Evolutionary conservation across 75 land plant genomes (phyloP).

Genomic region (Isoetes taiwanensis): DNA sequence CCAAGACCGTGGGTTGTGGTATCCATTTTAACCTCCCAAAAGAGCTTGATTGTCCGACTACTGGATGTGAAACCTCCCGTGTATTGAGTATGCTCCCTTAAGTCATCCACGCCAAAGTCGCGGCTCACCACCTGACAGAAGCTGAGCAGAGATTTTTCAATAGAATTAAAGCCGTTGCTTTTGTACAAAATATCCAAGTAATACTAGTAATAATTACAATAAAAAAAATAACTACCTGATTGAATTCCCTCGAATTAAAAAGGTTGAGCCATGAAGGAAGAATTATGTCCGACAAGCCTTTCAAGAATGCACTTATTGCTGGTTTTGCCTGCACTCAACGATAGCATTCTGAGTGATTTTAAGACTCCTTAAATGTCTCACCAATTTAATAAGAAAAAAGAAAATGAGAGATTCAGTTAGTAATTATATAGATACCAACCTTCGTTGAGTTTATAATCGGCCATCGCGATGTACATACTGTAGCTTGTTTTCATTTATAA

Average conservation of each 20-base stretch:
- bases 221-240: slow-evolving; percentile 45
- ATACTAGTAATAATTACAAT: neutral
- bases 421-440: too few relatives aligned
- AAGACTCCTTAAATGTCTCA: too few relatives aligned
- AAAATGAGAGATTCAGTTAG: too few relatives aligned
- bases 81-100: slow-evolving; percentile 59
- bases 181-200: slow-evolving; percentile 4
- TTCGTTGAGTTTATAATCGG: slow-evolving; percentile 91
- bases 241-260: slow-evolving; percentile 89
- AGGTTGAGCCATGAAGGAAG: slow-evolving; percentile 81
- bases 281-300: slow-evolving; percentile 74
- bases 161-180: neutral
- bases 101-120: slow-evolving; percentile 81
- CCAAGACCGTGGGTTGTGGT: neutral
- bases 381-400: too few relatives aligned
- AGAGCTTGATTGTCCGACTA: slow-evolving; percentile 72
- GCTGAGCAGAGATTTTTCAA: slow-evolving; percentile 20
- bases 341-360: too few relatives aligned
- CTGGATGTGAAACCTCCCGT: slow-evolving; percentile 81
- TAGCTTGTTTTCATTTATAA: slow-evolving; percentile 81
- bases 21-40: slow-evolving; percentile 74
- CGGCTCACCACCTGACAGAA: slow-evolving; percentile 92
- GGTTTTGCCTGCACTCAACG: slow-evolving; percentile 45
- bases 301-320: slow-evolving; percentile 64
- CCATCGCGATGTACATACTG: slow-evolving; percentile 91